Conservation (phyloP, 768 basidiomycete genomes). For the Saitozyma sp. region DNA sequence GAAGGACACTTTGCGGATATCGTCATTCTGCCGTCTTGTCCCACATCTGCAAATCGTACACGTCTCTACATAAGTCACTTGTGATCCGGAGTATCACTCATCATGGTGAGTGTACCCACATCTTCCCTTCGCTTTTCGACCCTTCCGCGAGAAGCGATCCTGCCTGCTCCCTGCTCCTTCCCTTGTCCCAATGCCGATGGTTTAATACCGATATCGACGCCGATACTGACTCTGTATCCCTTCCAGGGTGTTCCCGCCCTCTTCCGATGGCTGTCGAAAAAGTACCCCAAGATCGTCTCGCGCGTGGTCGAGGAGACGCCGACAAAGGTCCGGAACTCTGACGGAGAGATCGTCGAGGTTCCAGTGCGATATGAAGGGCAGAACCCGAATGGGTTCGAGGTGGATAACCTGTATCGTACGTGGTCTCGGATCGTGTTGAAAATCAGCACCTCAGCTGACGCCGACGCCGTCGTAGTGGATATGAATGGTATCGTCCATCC, state of each 20-base stretch:
- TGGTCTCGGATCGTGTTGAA: neutral
- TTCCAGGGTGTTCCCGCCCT: conserved; percentile 91
- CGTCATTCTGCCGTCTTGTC: too few species aligned
- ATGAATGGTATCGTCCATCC: conserved; percentile 99
- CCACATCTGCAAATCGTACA: too few species aligned
- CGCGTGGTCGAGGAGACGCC: conserved; percentile 81
- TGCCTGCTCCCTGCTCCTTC: too few species aligned
- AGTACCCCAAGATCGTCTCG: conserved; percentile 86
- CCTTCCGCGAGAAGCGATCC: too few species aligned
- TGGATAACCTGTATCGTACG: conserved; percentile 82
- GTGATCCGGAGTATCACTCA: too few species aligned
- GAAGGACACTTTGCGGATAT: too few species aligned
- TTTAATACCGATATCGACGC: too few species aligned
- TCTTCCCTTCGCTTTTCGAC: too few species aligned
- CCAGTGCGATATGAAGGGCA: conserved; percentile 68
- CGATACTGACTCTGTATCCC: too few species aligned
- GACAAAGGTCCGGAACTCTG: conserved; percentile 61
- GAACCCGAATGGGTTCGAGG: conserved; percentile 95
- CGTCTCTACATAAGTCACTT: too few species aligned
- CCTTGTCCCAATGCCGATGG: too few species aligned
- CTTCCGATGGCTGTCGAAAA: conserved; percentile 97
- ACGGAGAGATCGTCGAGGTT: conserved; percentile 65
- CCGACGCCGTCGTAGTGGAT: conserved; percentile 59
- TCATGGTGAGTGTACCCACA: too few species aligned
- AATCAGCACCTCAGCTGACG: neutral